phyloP scores from a whole-genome alignment of 306 rosid genomes.

The Trifolium pratense region DNA sequence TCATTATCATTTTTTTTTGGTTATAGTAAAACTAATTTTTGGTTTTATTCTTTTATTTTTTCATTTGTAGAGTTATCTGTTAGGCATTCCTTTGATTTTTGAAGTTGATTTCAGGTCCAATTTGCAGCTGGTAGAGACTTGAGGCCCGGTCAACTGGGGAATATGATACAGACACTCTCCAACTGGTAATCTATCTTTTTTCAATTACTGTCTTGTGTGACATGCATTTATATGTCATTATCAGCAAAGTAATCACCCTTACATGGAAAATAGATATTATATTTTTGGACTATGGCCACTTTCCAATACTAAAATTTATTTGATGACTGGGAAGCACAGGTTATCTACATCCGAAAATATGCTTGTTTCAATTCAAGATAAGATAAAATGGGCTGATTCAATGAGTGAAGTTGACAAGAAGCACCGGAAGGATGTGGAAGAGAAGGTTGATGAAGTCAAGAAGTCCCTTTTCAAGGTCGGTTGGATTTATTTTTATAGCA shows the following conservation, averaged over 20 bases:
- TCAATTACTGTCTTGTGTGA: conserved; percentile 18
- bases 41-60: background rate
- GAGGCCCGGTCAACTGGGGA: conserved; percentile 93
- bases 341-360: conserved; percentile 79
- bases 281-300: conserved; percentile 12
- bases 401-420: conserved; percentile 84
- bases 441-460: conserved; percentile 87
- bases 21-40: background rate
- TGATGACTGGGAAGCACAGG: conserved; percentile 59
- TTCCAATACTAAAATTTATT: conserved; percentile 22
- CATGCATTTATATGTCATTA: conserved; percentile 12
- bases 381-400: conserved; percentile 92
- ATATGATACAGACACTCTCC: conserved; percentile 87
- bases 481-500: conserved; percentile 56
- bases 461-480: conserved; percentile 88
- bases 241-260: conserved; percentile 12
- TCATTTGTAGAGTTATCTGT: background rate
- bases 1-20: background rate
- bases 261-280: background rate
- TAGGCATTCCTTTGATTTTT: conserved; percentile 35
- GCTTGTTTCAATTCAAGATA: conserved; percentile 88
- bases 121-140: conserved; percentile 98
- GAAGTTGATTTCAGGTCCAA: conserved; percentile 72
- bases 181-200: conserved; percentile 65
- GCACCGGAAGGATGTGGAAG: conserved; percentile 89